These are phyloP conservation scores for Quercus lobata DNA, from an alignment of 331 rosid species.

Conservation along the genomic window DNA sequence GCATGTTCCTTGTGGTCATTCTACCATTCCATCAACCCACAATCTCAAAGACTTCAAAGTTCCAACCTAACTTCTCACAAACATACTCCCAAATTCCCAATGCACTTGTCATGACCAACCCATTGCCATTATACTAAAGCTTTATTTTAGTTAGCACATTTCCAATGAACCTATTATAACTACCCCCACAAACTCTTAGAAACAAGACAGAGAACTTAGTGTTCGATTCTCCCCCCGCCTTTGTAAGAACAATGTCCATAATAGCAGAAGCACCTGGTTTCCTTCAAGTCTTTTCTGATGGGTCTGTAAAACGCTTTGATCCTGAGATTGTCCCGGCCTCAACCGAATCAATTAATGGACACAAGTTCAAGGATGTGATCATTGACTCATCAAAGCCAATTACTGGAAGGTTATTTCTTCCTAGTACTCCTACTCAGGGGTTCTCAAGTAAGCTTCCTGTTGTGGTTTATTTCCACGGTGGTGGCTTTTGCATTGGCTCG, in stretches of 20 bases:
- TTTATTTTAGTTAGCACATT: background rate
- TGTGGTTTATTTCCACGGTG: constrained; percentile 82
- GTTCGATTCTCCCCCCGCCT: too few relatives aligned
- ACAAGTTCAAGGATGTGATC: constrained; percentile 57
- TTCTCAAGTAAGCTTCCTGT: constrained; percentile 37
- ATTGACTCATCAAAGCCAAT: constrained; percentile 53
- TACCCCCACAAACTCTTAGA: background rate
- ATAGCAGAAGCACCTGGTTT: constrained; percentile 55
- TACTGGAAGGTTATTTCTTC: constrained; percentile 67
- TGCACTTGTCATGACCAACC: constrained; percentile 34
- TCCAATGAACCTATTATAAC: background rate
- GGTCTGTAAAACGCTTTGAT: constrained; percentile 57
- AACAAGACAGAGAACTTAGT: background rate
- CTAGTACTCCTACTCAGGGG: constrained; percentile 4
- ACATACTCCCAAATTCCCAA: background rate
- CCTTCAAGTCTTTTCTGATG: constrained; percentile 63
- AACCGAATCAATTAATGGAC: constrained; percentile 28
- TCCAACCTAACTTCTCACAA: background rate
- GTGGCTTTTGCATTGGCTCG: constrained; percentile 92
- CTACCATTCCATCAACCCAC: background rate
- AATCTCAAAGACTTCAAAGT: background rate
- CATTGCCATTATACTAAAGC: background rate
- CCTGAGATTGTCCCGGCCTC: constrained; percentile 44
- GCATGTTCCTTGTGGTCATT: constrained; percentile 12
- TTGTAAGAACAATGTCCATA: constrained; percentile 39